phyloP scores from a whole-genome alignment of 768 basidiomycete species.

The Kwoniella heveanensis region DNA sequence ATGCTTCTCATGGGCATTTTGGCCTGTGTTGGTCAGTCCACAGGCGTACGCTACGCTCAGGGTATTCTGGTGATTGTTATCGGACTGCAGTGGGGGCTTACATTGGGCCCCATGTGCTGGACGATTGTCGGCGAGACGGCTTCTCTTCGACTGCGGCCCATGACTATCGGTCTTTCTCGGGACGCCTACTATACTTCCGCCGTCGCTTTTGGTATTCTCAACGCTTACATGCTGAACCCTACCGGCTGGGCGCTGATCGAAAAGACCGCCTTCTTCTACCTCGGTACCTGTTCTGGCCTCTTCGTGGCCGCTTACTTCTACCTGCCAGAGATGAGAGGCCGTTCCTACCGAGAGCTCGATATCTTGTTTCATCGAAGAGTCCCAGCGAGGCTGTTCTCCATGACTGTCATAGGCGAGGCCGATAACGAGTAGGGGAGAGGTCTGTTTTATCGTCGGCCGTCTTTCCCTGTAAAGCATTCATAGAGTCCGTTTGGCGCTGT shows the following conservation, averaged over 20 bases:
- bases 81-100: neutral
- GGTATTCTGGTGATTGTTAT: slow-evolving; percentile 18
- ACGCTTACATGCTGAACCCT: slow-evolving; percentile 6
- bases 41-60: slow-evolving; percentile 16
- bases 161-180: slow-evolving; percentile 42
- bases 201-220: slow-evolving; percentile 32
- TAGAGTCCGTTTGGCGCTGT: too few relatives aligned
- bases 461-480: too few relatives aligned
- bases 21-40: slow-evolving; percentile 23
- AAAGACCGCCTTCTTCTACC: slow-evolving; percentile 17
- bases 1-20: slow-evolving; percentile 30
- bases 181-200: slow-evolving; percentile 16
- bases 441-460: too few relatives aligned
- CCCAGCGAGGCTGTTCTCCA: slow-evolving; percentile 33
- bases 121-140: slow-evolving; percentile 52
- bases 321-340: slow-evolving; percentile 40
- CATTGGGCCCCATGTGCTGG: slow-evolving; percentile 43
- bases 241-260: neutral
- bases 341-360: slow-evolving; percentile 47
- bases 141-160: slow-evolving; percentile 53
- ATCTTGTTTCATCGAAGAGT: slow-evolving; percentile 43
- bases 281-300: neutral
- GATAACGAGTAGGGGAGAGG: slow-evolving; percentile 25
- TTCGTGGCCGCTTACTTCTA: slow-evolving; percentile 26
- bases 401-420: slow-evolving; percentile 24